Conservation (phyloP, 2,329 filamentous ascomycete genomes). For the Cladosporium phlei region DNA sequence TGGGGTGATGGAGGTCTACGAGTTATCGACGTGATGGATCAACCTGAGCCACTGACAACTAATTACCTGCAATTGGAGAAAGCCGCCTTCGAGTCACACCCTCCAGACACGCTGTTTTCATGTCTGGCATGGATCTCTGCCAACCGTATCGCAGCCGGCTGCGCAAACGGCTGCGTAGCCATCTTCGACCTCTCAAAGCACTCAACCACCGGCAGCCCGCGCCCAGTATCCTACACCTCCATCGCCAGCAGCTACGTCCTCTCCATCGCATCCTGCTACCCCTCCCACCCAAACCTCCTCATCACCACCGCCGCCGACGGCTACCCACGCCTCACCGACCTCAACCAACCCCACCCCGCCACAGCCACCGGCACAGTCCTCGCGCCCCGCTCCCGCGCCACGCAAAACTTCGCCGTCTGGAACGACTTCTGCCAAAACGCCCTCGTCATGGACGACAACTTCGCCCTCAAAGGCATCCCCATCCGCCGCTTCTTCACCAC, state of each 20-base stretch:
- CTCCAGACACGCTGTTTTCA: slow-evolving; percentile 52
- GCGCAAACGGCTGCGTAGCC: slow-evolving; percentile 53
- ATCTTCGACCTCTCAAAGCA: slow-evolving; percentile 46
- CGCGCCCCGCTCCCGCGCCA: slow-evolving; percentile 47
- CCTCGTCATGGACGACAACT: slow-evolving; percentile 52
- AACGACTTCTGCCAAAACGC: slow-evolving; percentile 53
- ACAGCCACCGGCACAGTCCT: slow-evolving; percentile 44
- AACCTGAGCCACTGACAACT: slow-evolving; percentile 10
- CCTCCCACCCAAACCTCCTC: slow-evolving; percentile 50
- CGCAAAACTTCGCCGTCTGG: slow-evolving; percentile 48
- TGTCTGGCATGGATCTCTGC: slow-evolving; percentile 54
- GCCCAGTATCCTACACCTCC: slow-evolving; percentile 41
- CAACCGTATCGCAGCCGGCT: slow-evolving; percentile 51
- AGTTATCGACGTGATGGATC: slow-evolving; percentile 47
- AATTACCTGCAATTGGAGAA: slow-evolving; percentile 39
- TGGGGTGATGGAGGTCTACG: slow-evolving; percentile 56
- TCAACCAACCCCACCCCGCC: slow-evolving; percentile 40
- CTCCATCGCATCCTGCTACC: slow-evolving; percentile 47
- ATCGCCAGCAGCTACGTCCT: slow-evolving; percentile 46
- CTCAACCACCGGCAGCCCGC: slow-evolving; percentile 34
- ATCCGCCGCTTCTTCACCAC: slow-evolving; percentile 50
- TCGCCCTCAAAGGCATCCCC: slow-evolving; percentile 45
- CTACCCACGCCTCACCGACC: slow-evolving; percentile 50
- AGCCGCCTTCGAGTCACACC: slow-evolving; percentile 48
- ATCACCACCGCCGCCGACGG: slow-evolving; percentile 52